Percentiles rank a stretch among this genome's conserved stretches.
phyloP scores from a whole-genome alignment of 305 asterid species.

The Fraxinus angustifolia region DNA sequence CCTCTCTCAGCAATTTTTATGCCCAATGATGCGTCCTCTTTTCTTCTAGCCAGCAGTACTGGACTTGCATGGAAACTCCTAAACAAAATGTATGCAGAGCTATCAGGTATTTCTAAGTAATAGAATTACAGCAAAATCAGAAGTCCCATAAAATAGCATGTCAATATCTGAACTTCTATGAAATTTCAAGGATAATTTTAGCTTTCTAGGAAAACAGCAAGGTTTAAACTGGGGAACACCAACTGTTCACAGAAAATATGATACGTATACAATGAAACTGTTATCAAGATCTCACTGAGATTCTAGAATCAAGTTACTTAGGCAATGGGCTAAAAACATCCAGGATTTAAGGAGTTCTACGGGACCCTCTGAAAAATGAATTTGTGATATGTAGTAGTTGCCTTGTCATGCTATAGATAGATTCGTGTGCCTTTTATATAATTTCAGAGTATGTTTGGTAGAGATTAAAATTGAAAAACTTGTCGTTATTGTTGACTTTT shows the following conservation, averaged over 20 bases:
- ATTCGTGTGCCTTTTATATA: not conserved
- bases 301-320: not conserved
- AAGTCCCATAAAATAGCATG: slow-evolving; percentile 1
- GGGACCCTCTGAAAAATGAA: not conserved
- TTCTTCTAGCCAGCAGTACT: slow-evolving; percentile 42
- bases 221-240: not conserved
- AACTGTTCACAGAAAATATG: not conserved
- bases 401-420: not conserved
- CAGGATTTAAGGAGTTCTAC: not conserved
- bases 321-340: not conserved
- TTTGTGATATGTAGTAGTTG: not conserved
- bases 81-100: slow-evolving; percentile 19
- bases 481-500: too few species aligned
- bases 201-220: not conserved
- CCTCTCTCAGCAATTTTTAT: slow-evolving; percentile 47
- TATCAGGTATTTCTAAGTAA: slow-evolving; percentile 8
- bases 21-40: slow-evolving; percentile 47
- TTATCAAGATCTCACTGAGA: not conserved
- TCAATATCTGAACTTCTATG: slow-evolving; percentile 8
- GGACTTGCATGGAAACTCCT: slow-evolving; percentile 76
- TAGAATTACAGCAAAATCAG: not conserved
- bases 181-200: slow-evolving; percentile 1
- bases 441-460: not conserved
- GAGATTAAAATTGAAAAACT: too few species aligned
- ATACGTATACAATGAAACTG: not conserved